Percentiles rank a stretch among this genome's conserved stretches.
These are phyloP conservation scores for Saccharomyces hybrid DNA, from an alignment of 1,139 yeast genomes.

Conservation along the genomic window DNA sequence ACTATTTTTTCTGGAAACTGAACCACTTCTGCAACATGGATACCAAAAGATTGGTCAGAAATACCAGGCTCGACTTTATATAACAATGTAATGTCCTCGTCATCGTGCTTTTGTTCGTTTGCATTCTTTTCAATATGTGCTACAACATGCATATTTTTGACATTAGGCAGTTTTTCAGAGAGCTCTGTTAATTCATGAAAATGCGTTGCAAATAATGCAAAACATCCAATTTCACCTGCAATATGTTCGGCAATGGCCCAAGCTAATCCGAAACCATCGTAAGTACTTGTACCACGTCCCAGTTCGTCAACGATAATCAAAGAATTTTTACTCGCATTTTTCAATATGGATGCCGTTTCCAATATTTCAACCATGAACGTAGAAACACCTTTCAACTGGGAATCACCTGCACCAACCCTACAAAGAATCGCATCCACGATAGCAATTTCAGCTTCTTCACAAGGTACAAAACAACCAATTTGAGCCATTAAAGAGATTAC, in stretches of 20 bases:
- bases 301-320: conserved; percentile 88
- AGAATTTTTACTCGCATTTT: conserved; percentile 77
- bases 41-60: conserved; percentile 92
- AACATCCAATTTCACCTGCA: conserved; percentile 61
- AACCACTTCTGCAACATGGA: conserved; percentile 93
- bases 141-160: conserved; percentile 82
- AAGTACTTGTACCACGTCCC: conserved; percentile 95
- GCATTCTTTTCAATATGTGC: conserved; percentile 62
- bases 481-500: conserved; percentile 86
- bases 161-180: conserved; percentile 53
- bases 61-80: conserved; percentile 90
- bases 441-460: conserved; percentile 62
- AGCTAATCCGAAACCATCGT: conserved; percentile 96
- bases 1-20: conserved; percentile 84
- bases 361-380: conserved; percentile 98
- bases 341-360: conserved; percentile 86
- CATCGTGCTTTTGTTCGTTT: conserved; percentile 26
- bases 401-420: conserved; percentile 98
- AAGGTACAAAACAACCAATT: conserved; percentile 87
- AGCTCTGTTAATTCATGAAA: conserved; percentile 89
- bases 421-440: conserved; percentile 88
- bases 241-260: conserved; percentile 92
- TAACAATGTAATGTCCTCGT: conserved; percentile 73
- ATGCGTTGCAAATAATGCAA: conserved; percentile 90
- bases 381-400: conserved; percentile 91